Percentiles rank a stretch among this genome's conserved stretches.
Evolutionary conservation across 495 filamentous ascomycete genomes (phyloP).

Genomic region (Neurospora sp.): DNA sequence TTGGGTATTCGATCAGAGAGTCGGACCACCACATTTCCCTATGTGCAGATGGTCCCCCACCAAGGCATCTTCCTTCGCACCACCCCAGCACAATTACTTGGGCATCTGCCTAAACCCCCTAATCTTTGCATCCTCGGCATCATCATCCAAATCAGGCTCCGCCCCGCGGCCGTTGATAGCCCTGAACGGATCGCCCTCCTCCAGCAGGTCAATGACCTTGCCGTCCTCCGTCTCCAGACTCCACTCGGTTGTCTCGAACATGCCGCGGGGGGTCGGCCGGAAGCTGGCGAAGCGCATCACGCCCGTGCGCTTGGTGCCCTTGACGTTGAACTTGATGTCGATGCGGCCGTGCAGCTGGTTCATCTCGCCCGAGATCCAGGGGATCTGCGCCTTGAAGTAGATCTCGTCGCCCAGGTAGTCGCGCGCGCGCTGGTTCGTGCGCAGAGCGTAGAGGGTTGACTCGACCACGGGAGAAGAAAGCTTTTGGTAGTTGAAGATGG

Average conservation of each 20-base stretch:
- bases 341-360: conserved; percentile 91
- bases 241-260: conserved; percentile 71
- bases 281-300: conserved; percentile 74
- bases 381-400: conserved; percentile 77
- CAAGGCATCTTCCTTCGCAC: no score
- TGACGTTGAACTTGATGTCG: conserved; percentile 77
- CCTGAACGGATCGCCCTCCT: conserved; percentile 52
- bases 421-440: conserved; percentile 64
- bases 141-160: conserved; percentile 10
- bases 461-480: conserved; percentile 69
- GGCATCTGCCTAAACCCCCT: conserved; percentile 36
- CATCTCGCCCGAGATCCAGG: conserved; percentile 88
- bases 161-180: conserved; percentile 20
- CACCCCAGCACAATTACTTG: conserved; percentile 14
- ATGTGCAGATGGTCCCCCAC: no score
- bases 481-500: conserved; percentile 99
- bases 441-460: conserved; percentile 81
- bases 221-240: conserved; percentile 60
- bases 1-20: background rate
- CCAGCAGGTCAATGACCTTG: conserved; percentile 53
- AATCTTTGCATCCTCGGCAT: conserved; percentile 20
- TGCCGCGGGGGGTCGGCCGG: conserved; percentile 59
- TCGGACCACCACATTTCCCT: background rate
- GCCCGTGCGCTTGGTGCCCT: conserved; percentile 61
- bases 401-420: conserved; percentile 81